phyloP scores from a whole-genome alignment of 768 basidiomycete genomes.

The Panaeolus cyanescens region DNA sequence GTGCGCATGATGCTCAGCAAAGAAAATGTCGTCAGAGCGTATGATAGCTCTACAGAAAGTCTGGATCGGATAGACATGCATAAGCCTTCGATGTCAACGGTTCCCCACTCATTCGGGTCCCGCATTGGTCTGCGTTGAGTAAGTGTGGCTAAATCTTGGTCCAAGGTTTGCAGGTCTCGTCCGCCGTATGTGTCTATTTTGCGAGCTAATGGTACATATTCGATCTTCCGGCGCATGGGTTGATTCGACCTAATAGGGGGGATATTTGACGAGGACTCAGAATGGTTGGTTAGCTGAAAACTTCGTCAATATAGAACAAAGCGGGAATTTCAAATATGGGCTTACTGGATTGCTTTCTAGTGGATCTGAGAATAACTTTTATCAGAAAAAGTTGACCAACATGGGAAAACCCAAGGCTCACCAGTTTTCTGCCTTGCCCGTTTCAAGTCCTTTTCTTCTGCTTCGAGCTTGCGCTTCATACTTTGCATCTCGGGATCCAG shows the following conservation, averaged over 20 bases:
- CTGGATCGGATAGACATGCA: conserved; percentile 92
- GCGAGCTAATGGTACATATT: conserved; percentile 82
- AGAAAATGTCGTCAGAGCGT: conserved; percentile 85
- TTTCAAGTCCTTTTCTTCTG: conserved; percentile 67
- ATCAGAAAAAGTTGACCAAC: conserved; percentile 12
- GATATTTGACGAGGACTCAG: conserved; percentile 23
- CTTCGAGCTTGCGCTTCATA: conserved; percentile 72
- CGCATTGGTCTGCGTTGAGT: conserved; percentile 61
- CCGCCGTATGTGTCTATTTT: conserved; percentile 80
- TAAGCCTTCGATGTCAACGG: conserved; percentile 88
- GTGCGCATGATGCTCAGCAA: conserved; percentile 80
- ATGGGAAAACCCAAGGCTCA: conserved; percentile 31
- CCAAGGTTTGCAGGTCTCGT: conserved; percentile 70
- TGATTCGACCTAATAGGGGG: conserved; percentile 36
- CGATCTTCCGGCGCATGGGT: conserved; percentile 76
- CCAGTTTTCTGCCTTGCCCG: conserved; percentile 75
- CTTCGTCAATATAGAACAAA: neutral
- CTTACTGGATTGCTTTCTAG: conserved; percentile 48
- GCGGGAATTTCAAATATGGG: conserved; percentile 12
- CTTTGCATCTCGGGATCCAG: conserved; percentile 65
- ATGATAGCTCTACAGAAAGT: conserved; percentile 81
- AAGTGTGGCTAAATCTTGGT: conserved; percentile 56
- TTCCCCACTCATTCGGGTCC: conserved; percentile 84
- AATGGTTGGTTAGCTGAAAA: conserved; percentile 7
- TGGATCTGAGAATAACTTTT: conserved; percentile 38